phyloP scores from a whole-genome alignment of 2,329 filamentous ascomycete species.

The Beauveria sp. region DNA sequence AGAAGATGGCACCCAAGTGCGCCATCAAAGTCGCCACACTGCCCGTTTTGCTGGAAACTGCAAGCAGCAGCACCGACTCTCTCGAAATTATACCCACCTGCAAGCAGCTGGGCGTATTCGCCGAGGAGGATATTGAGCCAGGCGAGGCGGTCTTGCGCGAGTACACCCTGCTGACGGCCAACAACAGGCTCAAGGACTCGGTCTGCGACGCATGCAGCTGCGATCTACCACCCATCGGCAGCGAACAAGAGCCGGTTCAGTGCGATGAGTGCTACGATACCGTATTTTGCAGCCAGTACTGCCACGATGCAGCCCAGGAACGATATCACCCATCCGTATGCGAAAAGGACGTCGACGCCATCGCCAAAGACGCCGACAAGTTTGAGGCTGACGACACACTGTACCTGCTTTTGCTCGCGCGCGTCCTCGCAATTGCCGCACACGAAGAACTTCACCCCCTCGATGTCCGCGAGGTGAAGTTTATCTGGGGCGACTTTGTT shows the following conservation, averaged over 20 bases:
- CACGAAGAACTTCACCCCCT: conserved; percentile 56
- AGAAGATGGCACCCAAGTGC: conserved; percentile 67
- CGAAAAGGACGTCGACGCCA: conserved; percentile 57
- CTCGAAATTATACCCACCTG: conserved; percentile 50
- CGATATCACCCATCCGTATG: conserved; percentile 59
- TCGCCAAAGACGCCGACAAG: conserved; percentile 56
- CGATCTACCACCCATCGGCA: conserved; percentile 54
- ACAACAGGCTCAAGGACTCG: conserved; percentile 77
- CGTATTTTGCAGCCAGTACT: conserved; percentile 57
- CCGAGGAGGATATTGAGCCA: conserved; percentile 68
- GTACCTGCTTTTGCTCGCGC: conserved; percentile 54
- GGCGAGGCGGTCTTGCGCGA: conserved; percentile 74
- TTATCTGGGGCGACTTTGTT: conserved; percentile 63
- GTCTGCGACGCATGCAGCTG: conserved; percentile 85
- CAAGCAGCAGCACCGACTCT: conserved; percentile 39
- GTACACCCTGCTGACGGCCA: conserved; percentile 79
- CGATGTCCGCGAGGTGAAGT: conserved; percentile 56
- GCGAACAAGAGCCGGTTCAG: conserved; percentile 39
- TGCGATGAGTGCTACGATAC: conserved; percentile 58
- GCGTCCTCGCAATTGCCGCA: conserved; percentile 54
- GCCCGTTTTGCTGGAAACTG: conserved; percentile 58
- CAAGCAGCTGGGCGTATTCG: conserved; percentile 83
- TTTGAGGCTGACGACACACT: conserved; percentile 53
- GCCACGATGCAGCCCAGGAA: conserved; percentile 48
- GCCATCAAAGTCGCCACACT: conserved; percentile 70